Evolutionary conservation across 768 basidiomycete species (phyloP), one percentile per base, ranked within the genome.

Genomic region (Strobilomyces confusus): DNA sequence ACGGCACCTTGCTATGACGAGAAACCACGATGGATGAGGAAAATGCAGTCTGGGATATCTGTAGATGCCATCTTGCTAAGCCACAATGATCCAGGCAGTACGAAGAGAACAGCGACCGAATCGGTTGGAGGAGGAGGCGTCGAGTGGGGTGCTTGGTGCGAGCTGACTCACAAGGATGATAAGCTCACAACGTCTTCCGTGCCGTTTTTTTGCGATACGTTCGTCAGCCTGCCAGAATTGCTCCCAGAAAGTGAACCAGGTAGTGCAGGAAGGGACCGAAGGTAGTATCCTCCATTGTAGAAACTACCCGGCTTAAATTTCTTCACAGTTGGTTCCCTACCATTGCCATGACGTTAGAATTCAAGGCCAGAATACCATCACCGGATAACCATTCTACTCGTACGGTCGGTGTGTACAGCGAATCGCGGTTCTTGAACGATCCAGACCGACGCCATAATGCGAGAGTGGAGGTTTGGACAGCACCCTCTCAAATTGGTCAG

Each of bases 391-490:
- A 80, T 61, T 73, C 83, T 1, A 56, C 64, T 51, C 77, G 82
- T 11, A 83, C 81, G 0, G 79, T 86, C 9, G 84, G 80, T 1
- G 20, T 86, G 3, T 86, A 82, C 61, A 75, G 77, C 17, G 68
- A 68, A 14, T 75, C 80, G 1, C 73, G 72, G 8, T 86, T 84
- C 62, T 60, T 80, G 52, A 75, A 76, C 44, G 71, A 79, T 40
- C 82, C 81, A 0, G 74, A 79, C 53, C 77, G 77, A 9, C 71
- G 83, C 51, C 84, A 87, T 57, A 82, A 86, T 44, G 59, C 66
- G 4, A 79, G 79, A 57, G 76, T 80, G 4, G 86, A 86, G 60
- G 70, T 86, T 13, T 87, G 85, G 85, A 80, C 81, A 7, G 81
- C 84, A 11, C 86, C 86, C 2, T 70, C 73, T 40, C 72, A 80